These are phyloP conservation scores for Pseudozyma flocculosa DNA, from an alignment of 1,284 basidiomycete genomes.

Conservation along the genomic window DNA sequence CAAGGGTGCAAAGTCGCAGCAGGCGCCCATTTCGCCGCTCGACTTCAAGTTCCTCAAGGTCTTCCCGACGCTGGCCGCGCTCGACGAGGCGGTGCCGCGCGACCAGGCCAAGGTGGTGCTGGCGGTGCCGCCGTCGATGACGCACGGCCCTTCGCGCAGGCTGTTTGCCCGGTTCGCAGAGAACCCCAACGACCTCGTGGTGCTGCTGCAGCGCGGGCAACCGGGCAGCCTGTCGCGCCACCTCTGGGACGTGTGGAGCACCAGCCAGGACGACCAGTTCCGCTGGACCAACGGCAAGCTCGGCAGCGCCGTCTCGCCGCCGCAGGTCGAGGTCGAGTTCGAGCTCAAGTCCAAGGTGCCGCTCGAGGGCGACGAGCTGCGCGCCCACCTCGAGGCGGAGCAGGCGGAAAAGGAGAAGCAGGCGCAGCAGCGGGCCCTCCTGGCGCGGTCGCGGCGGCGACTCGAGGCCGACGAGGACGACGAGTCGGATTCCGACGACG, in stretches of 20 bases:
- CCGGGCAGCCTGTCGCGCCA: conserved; percentile 75
- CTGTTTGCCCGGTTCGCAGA: conserved; percentile 84
- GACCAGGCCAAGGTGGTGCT: conserved; percentile 79
- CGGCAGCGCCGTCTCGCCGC: conserved; percentile 67
- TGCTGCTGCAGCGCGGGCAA: conserved; percentile 63
- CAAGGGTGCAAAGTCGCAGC: conserved; percentile 1
- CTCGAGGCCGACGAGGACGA: conserved; percentile 72
- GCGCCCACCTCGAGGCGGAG: conserved; percentile 75
- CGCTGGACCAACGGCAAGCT: conserved; percentile 82
- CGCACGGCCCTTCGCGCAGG: conserved; percentile 83
- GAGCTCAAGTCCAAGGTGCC: conserved; percentile 83
- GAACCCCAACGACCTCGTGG: conserved; percentile 62
- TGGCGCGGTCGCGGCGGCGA: conserved; percentile 75
- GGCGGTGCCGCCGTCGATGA: conserved; percentile 85
- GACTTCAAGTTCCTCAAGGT: conserved; percentile 71
- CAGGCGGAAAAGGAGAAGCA: conserved; percentile 79
- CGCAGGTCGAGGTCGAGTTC: conserved; percentile 19
- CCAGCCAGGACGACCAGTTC: conserved; percentile 73
- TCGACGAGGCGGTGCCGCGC: conserved; percentile 78
- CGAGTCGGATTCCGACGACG: conserved; percentile 59
- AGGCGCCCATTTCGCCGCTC: conserved; percentile 34
- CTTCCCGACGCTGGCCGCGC: conserved; percentile 76
- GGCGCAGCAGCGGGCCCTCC: conserved; percentile 79
- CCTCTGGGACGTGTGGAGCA: conserved; percentile 84
- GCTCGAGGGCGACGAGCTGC: conserved; percentile 68